These are phyloP conservation scores for Ilyonectria destructans DNA, from an alignment of 2,329 filamentous ascomycete genomes.

Conservation along the genomic window DNA sequence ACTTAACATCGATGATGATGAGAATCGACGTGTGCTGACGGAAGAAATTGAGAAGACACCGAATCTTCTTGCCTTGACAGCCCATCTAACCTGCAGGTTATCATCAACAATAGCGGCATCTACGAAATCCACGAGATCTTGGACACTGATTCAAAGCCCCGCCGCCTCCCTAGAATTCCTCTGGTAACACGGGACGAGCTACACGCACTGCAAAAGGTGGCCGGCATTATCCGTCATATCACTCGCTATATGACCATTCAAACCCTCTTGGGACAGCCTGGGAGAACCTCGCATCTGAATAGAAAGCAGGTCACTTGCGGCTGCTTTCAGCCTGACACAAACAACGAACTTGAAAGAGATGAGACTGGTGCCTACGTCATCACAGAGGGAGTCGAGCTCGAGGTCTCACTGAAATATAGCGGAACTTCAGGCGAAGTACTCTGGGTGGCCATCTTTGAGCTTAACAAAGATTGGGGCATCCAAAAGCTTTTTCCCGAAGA, in stretches of 20 bases:
- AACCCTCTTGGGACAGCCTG: background rate
- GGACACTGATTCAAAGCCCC: no score
- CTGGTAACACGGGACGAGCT: background rate
- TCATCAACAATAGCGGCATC: background rate
- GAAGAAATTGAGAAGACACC: background rate
- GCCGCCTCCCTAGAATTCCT: background rate
- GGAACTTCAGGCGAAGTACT: background rate
- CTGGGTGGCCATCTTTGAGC: slow-evolving; percentile 1
- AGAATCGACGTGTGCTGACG: background rate
- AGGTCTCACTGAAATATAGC: no score
- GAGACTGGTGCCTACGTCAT: no score
- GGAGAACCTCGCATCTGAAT: no score
- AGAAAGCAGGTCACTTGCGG: no score
- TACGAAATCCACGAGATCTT: no score
- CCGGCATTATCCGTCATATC: background rate
- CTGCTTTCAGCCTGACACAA: no score
- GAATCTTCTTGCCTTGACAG: background rate
- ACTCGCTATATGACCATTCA: background rate
- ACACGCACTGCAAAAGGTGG: background rate
- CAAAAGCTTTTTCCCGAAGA: background rate
- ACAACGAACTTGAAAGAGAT: no score
- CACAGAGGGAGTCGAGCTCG: no score
- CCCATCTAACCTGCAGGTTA: background rate
- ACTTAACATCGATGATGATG: no score
- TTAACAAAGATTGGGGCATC: slow-evolving; percentile 1